A percentile compares a stretch with the other conserved stretches of the same genome.
These are phyloP conservation scores for Pestalotiopsis sp. DNA, from an alignment of 2,329 filamentous ascomycete species.

Conservation along the genomic window DNA sequence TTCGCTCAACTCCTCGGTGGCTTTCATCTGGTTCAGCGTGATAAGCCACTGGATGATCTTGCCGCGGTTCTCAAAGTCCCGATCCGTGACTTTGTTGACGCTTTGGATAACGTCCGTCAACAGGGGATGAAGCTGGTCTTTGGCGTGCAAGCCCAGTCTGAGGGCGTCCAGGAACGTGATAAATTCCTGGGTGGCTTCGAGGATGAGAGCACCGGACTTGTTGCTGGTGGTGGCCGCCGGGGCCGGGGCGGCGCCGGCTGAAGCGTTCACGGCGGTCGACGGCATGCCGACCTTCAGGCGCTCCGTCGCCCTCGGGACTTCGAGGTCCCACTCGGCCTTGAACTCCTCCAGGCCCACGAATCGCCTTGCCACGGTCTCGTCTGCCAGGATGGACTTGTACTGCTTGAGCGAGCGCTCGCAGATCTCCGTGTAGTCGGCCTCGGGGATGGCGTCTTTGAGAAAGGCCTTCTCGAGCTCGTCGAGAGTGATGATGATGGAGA, in stretches of 20 bases:
- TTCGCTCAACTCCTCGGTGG: slow-evolving; percentile 85
- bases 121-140: slow-evolving; percentile 94
- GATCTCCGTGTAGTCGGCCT: slow-evolving; percentile 93
- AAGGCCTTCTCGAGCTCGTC: slow-evolving; percentile 97
- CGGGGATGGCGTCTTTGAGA: slow-evolving; percentile 89
- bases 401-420: slow-evolving; percentile 93
- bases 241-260: slow-evolving; percentile 45
- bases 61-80: slow-evolving; percentile 90
- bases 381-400: slow-evolving; percentile 91
- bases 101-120: slow-evolving; percentile 95
- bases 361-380: slow-evolving; percentile 85
- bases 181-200: slow-evolving; percentile 95
- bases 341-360: slow-evolving; percentile 91
- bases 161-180: slow-evolving; percentile 97
- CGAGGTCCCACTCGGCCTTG: slow-evolving; percentile 89
- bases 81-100: slow-evolving; percentile 94
- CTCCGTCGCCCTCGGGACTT: slow-evolving; percentile 92
- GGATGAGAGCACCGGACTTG: slow-evolving; percentile 69
- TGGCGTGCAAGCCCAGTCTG: slow-evolving; percentile 87
- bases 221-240: slow-evolving; percentile 43
- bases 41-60: slow-evolving; percentile 99
- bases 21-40: slow-evolving; percentile 95
- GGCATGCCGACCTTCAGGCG: slow-evolving; percentile 90
- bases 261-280: slow-evolving; percentile 71
- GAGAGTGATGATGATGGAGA: slow-evolving; percentile 94